phyloP scores from a whole-genome alignment of 176 grass and related monocot species.

The Hyparrhenia diplandra region DNA sequence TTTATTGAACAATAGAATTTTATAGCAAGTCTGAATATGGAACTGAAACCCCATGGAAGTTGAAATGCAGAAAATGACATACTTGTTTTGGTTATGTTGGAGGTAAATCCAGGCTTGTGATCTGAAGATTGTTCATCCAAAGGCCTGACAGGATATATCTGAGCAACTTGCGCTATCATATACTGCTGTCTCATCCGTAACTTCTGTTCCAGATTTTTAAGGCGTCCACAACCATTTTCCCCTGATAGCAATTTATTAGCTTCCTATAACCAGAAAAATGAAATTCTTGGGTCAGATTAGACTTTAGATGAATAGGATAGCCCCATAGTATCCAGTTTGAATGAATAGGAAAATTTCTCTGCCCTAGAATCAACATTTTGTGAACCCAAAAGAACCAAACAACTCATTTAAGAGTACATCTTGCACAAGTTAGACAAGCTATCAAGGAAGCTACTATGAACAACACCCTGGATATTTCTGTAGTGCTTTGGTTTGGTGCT shows the following conservation, averaged over 20 bases:
- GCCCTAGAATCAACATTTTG: too few species aligned
- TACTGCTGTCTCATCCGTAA: conserved; percentile 59
- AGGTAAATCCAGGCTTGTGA: conserved; percentile 43
- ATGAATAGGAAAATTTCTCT: neutral
- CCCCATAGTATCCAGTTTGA: neutral
- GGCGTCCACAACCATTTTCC: conserved; percentile 57
- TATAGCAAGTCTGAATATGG: neutral
- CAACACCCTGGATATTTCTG: neutral
- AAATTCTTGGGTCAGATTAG: conserved; percentile 1
- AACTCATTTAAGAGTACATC: neutral
- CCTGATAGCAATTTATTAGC: conserved; percentile 61
- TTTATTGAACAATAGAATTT: neutral
- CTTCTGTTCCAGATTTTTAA: conserved; percentile 44
- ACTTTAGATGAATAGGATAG: neutral
- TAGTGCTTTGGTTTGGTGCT: too few species aligned
- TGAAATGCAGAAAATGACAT: neutral
- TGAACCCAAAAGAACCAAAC: neutral
- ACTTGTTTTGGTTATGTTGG: conserved; percentile 39
- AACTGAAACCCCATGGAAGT: neutral
- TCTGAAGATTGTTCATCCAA: conserved; percentile 47
- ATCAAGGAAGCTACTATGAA: neutral
- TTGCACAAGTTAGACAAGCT: neutral
- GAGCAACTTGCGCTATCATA: conserved; percentile 62
- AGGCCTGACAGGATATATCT: conserved; percentile 69
- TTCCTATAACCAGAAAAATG: conserved; percentile 43